Conservation (phyloP, 2,329 filamentous ascomycete genomes). For the Alternaria novae-zelandiae region DNA sequence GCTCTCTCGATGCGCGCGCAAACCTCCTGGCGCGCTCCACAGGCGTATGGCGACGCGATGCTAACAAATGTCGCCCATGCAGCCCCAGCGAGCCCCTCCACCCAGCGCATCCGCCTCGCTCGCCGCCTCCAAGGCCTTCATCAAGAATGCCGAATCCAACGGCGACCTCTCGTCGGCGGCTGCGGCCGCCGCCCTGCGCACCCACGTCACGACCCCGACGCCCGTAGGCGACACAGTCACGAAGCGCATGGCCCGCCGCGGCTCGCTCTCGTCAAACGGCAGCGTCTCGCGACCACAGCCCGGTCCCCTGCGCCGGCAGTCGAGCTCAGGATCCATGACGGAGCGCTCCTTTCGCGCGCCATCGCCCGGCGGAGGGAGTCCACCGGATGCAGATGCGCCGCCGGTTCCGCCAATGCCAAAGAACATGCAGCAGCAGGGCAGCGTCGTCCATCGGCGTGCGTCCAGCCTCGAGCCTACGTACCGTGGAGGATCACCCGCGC, state of each 20-base stretch:
- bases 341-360: constrained; percentile 85
- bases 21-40: neutral
- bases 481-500: constrained; percentile 55
- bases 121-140: constrained; percentile 82
- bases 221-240: constrained; percentile 84
- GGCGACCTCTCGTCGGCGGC: constrained; percentile 80
- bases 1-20: constrained; percentile 7
- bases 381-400: constrained; percentile 60
- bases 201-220: constrained; percentile 77
- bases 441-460: constrained; percentile 43
- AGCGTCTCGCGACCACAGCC: constrained; percentile 53
- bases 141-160: constrained; percentile 68
- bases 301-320: constrained; percentile 53
- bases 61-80: constrained; percentile 31
- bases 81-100: constrained; percentile 46
- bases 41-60: constrained; percentile 13
- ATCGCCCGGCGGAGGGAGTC: constrained; percentile 54
- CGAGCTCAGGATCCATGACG: constrained; percentile 81
- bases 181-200: constrained; percentile 82
- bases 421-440: constrained; percentile 42
- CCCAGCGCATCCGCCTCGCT: constrained; percentile 76
- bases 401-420: constrained; percentile 78
- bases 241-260: constrained; percentile 79
- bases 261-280: constrained; percentile 72
- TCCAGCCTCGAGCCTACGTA: constrained; percentile 59